Percentiles rank a stretch among this genome's conserved stretches.
These are phyloP conservation scores for Thinopyrum elongatum DNA, from an alignment of 176 grass and related monocot genomes.

Conservation along the genomic window DNA sequence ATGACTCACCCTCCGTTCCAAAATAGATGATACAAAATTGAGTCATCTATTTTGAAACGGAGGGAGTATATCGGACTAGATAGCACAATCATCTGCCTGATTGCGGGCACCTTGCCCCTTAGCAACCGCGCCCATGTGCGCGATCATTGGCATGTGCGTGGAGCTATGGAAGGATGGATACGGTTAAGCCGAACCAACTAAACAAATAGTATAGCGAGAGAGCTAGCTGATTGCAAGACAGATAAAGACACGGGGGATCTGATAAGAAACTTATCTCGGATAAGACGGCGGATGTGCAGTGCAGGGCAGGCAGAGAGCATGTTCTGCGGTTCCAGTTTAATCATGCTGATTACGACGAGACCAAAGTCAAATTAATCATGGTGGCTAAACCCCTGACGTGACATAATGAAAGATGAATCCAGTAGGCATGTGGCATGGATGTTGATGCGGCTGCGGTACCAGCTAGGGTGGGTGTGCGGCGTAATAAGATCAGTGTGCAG, in stretches of 20 bases:
- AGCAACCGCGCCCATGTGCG: slow-evolving; percentile 46
- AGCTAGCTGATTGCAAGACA: neutral
- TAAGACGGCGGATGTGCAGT: slow-evolving; percentile 21
- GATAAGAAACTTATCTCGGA: slow-evolving; percentile 6
- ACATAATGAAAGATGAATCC: neutral
- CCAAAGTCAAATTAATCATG: slow-evolving; percentile 14
- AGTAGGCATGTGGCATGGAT: slow-evolving; percentile 4
- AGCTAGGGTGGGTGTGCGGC: neutral
- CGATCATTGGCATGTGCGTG: slow-evolving; percentile 33
- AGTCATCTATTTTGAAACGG: too few species aligned
- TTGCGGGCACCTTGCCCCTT: neutral
- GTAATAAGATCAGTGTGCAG: neutral
- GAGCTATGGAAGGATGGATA: slow-evolving; percentile 29
- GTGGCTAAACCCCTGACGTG: neutral
- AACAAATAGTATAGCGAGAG: neutral
- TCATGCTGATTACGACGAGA: slow-evolving; percentile 14
- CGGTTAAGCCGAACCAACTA: slow-evolving; percentile 17
- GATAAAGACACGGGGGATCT: slow-evolving; percentile 6
- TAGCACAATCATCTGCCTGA: slow-evolving; percentile 16
- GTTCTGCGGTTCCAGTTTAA: neutral
- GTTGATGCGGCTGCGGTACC: slow-evolving; percentile 2
- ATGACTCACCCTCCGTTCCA: too few species aligned
- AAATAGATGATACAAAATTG: too few species aligned
- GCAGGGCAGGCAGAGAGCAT: neutral
- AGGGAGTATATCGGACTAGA: neutral